Conservation (phyloP, 2,329 filamentous ascomycete species). For the Ceratocystis lukuohia region DNA sequence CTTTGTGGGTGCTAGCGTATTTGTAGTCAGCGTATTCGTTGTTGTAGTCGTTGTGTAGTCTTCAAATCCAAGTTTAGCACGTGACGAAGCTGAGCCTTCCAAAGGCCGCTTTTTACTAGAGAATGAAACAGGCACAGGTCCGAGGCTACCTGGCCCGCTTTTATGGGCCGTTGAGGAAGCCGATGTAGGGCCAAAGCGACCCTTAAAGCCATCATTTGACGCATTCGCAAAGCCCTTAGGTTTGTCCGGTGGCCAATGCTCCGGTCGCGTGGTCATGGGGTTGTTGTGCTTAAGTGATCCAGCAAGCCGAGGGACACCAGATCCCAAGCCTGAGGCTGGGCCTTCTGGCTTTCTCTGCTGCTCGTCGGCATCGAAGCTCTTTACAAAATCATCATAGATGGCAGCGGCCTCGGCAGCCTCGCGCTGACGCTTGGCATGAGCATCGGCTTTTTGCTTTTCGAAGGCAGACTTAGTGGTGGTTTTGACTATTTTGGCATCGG, state of each 20-base stretch:
- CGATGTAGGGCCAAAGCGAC: conserved; percentile 49
- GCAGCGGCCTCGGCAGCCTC: conserved; percentile 80
- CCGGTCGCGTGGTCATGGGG: no score
- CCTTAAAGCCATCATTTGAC: conserved; percentile 31
- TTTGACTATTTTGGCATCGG: conserved; percentile 64
- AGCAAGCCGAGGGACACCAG: neutral
- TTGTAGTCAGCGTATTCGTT: neutral
- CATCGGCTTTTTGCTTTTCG: conserved; percentile 77
- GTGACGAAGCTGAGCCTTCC: conserved; percentile 24
- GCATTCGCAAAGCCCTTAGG: conserved; percentile 10
- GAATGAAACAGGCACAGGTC: conserved; percentile 34
- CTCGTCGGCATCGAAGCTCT: conserved; percentile 56
- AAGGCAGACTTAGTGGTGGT: conserved; percentile 75
- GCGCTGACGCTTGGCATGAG: conserved; percentile 71
- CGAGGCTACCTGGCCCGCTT: conserved; percentile 50
- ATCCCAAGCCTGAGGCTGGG: neutral
- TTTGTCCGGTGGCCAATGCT: neutral
- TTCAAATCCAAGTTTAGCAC: conserved; percentile 26
- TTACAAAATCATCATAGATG: conserved; percentile 76
- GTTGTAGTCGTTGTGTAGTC: conserved; percentile 25
- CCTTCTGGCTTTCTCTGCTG: conserved; percentile 23
- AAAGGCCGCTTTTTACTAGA: conserved; percentile 39
- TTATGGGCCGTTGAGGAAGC: conserved; percentile 29
- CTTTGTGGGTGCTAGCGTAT: neutral
- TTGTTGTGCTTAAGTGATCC: no score